A percentile compares a stretch with the other conserved stretches of the same genome.
These are phyloP conservation scores for Chlamydomonas asymmetrica DNA, from an alignment of 139 green algal genomes.

Conservation along the genomic window DNA sequence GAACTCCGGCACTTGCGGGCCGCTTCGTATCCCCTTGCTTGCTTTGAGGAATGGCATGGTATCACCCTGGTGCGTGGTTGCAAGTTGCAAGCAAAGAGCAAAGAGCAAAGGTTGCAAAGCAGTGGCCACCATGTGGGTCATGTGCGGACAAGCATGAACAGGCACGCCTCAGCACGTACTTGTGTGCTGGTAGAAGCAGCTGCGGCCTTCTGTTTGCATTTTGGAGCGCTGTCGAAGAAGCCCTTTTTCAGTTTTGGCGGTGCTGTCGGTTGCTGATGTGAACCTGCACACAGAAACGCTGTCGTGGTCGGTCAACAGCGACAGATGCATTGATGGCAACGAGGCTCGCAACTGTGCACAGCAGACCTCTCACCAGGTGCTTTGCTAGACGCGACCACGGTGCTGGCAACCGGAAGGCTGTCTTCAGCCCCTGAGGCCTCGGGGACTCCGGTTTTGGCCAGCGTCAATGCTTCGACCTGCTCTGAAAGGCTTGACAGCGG, in stretches of 20 bases:
- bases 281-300: not conserved
- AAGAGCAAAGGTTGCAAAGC: not conserved
- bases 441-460: not conserved
- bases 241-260: slow-evolving; percentile 29
- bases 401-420: slow-evolving; percentile 1
- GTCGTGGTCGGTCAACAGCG: not conserved
- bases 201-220: slow-evolving; percentile 25
- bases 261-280: not conserved
- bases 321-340: not conserved
- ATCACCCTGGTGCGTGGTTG: not conserved
- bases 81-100: not conserved
- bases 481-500: slow-evolving; percentile 45
- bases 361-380: not conserved
- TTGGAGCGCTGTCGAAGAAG: slow-evolving; percentile 42
- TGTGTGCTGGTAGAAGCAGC: not conserved
- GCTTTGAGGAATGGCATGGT: too few species aligned
- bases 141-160: not conserved
- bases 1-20: slow-evolving; percentile 41
- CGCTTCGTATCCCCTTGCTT: not conserved
- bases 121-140: too few species aligned
- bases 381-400: not conserved
- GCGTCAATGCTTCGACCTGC: slow-evolving; percentile 39
- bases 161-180: not conserved
- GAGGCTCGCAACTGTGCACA: not conserved
- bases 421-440: not conserved